phyloP scores from a whole-genome alignment of 805 yeast species.

The Zygoascus flipseniorum region DNA sequence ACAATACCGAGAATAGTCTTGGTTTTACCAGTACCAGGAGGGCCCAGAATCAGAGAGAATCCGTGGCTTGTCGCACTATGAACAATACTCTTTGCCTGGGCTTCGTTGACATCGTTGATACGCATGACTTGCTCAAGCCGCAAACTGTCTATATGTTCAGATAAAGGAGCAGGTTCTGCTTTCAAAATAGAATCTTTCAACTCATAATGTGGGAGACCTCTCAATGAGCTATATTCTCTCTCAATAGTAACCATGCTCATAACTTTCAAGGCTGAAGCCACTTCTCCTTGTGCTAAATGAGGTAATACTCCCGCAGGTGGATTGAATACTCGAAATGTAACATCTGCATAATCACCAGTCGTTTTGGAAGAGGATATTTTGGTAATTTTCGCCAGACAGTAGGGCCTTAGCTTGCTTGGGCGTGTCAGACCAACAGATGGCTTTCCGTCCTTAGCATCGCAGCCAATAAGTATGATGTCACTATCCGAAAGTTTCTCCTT shows the following conservation, averaged over 20 bases:
- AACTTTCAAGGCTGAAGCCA: constrained; percentile 60
- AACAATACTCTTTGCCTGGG: constrained; percentile 86
- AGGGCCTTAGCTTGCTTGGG: constrained; percentile 22
- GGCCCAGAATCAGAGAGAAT: constrained; percentile 91
- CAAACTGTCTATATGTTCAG: constrained; percentile 14
- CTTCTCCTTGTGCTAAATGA: constrained; percentile 53
- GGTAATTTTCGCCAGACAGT: constrained; percentile 74
- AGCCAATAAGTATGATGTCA: constrained; percentile 62
- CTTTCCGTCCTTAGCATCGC: constrained; percentile 28
- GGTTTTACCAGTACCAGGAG: constrained; percentile 99
- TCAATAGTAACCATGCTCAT: constrained; percentile 86
- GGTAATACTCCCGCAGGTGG: constrained; percentile 37
- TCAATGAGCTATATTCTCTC: constrained; percentile 80
- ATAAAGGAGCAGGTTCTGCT: constrained; percentile 49
- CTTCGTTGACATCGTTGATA: constrained; percentile 59
- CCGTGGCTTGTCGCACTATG: constrained; percentile 64
- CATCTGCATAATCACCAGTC: constrained; percentile 49
- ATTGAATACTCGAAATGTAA: constrained; percentile 59
- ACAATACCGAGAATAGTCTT: constrained; percentile 90
- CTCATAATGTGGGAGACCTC: constrained; percentile 77
- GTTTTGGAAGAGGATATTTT: constrained; percentile 54
- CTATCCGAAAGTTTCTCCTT: constrained; percentile 59
- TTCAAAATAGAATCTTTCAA: constrained; percentile 54
- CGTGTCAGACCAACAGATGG: constrained; percentile 1
- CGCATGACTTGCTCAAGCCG: constrained; percentile 38